These are phyloP conservation scores for Clarireedia monteithiana DNA, from an alignment of 2,329 filamentous ascomycete species.

Conservation along the genomic window DNA sequence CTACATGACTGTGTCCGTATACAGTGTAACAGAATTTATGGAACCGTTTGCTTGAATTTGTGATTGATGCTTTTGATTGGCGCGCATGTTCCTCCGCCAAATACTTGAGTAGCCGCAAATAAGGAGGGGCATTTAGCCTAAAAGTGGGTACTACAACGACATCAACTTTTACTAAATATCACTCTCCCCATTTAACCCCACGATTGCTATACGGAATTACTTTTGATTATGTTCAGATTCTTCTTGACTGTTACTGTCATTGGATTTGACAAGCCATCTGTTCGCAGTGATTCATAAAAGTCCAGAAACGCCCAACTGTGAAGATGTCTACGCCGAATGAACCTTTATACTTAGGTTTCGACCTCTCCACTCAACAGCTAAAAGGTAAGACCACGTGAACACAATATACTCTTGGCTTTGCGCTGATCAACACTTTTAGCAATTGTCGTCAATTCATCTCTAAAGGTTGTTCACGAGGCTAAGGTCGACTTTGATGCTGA, in stretches of 20 bases:
- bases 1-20: neutral
- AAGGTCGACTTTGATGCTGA: conserved; percentile 95
- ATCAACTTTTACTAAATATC: conserved; percentile 5
- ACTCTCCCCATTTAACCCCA: conserved; percentile 7
- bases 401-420: neutral
- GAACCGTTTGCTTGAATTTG: neutral
- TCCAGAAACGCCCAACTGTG: conserved; percentile 1
- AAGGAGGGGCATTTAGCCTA: conserved; percentile 6
- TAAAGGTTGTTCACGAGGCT: conserved; percentile 73
- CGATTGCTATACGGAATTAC: neutral
- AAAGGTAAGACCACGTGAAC: conserved; percentile 54
- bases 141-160: conserved; percentile 7
- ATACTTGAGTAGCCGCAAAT: neutral
- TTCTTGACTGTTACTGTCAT: neutral
- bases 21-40: conserved; percentile 5
- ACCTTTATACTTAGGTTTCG: conserved; percentile 82
- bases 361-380: conserved; percentile 93
- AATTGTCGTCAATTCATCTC: conserved; percentile 74
- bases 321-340: conserved; percentile 34
- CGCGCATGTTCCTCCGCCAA: conserved; percentile 12
- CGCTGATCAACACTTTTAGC: conserved; percentile 38
- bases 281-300: neutral
- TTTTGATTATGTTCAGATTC: neutral
- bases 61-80: conserved; percentile 14
- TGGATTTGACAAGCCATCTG: neutral